A percentile compares a stretch with the other conserved stretches of the same genome.
Evolutionary conservation across 352 stramenopile species (phyloP).

Genomic region (Phytophthora pinifolia): DNA sequence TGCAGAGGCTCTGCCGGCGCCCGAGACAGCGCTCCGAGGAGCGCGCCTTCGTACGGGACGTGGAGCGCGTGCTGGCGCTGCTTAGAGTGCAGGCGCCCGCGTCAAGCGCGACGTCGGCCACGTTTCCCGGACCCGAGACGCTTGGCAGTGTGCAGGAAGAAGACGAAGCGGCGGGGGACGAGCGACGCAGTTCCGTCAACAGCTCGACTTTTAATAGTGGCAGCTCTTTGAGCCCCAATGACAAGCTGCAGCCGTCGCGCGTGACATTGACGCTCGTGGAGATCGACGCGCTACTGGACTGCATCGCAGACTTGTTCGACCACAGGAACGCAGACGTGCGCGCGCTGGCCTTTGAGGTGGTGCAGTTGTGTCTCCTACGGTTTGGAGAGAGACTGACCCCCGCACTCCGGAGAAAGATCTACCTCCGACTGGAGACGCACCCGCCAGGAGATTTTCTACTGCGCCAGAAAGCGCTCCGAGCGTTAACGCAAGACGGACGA

Average conservation of each 20-base stretch:
- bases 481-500: slow-evolving; percentile 65
- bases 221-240: slow-evolving; percentile 17
- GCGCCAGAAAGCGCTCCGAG: slow-evolving; percentile 64
- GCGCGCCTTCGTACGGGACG: slow-evolving; percentile 61
- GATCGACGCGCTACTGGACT: slow-evolving; percentile 65
- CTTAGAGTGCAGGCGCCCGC: slow-evolving; percentile 26
- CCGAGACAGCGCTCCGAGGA: slow-evolving; percentile 69
- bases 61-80: slow-evolving; percentile 59
- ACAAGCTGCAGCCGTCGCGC: slow-evolving; percentile 9
- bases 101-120: slow-evolving; percentile 26
- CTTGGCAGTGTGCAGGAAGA: slow-evolving; percentile 32
- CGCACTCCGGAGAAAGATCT: slow-evolving; percentile 51
- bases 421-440: slow-evolving; percentile 53
- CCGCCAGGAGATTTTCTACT: slow-evolving; percentile 52
- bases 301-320: slow-evolving; percentile 68
- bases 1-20: slow-evolving; percentile 61
- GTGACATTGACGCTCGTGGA: slow-evolving; percentile 35
- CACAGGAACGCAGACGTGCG: slow-evolving; percentile 73
- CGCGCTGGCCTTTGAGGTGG: slow-evolving; percentile 71
- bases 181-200: slow-evolving; percentile 8
- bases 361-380: slow-evolving; percentile 65
- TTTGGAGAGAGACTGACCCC: slow-evolving; percentile 53
- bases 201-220: slow-evolving; percentile 21
- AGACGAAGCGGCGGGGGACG: slow-evolving; percentile 13
- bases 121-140: slow-evolving; percentile 26